phyloP scores from a whole-genome alignment of 805 yeast genomes.

The Schwanniomyces occidentalis region DNA sequence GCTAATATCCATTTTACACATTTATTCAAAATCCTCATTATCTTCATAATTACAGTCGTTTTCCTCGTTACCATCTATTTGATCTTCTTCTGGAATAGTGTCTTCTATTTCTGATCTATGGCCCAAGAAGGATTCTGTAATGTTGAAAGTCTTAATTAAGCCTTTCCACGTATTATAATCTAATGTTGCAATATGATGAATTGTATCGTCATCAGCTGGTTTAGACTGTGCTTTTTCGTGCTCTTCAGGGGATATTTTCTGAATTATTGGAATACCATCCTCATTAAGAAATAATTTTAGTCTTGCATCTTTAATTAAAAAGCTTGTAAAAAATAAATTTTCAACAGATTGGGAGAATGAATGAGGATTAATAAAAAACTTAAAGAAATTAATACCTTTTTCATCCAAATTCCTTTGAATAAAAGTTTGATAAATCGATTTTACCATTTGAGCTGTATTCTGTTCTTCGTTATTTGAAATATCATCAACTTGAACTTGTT shows the following conservation, averaged over 20 bases:
- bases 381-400: slow-evolving; percentile 54
- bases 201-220: slow-evolving; percentile 27
- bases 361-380: slow-evolving; percentile 69
- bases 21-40: neutral
- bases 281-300: slow-evolving; percentile 52
- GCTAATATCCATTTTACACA: neutral
- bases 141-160: slow-evolving; percentile 53
- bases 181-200: slow-evolving; percentile 74
- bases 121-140: slow-evolving; percentile 55
- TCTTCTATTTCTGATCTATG: slow-evolving; percentile 36
- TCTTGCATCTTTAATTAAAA: slow-evolving; percentile 72
- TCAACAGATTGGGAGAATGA: slow-evolving; percentile 82
- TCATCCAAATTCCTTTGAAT: slow-evolving; percentile 20
- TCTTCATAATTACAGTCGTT: slow-evolving; percentile 3
- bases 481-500: slow-evolving; percentile 51
- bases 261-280: slow-evolving; percentile 46
- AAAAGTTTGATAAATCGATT: slow-evolving; percentile 48
- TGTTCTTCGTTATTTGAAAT: slow-evolving; percentile 50
- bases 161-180: slow-evolving; percentile 66
- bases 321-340: slow-evolving; percentile 79
- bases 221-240: slow-evolving; percentile 16
- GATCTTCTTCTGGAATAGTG: slow-evolving; percentile 19
- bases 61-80: slow-evolving; percentile 6
- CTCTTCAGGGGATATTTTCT: slow-evolving; percentile 27
- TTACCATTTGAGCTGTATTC: slow-evolving; percentile 67